Conservation (phyloP, 164 flowering plant genomes). For the Euptelea pleiosperma region DNA sequence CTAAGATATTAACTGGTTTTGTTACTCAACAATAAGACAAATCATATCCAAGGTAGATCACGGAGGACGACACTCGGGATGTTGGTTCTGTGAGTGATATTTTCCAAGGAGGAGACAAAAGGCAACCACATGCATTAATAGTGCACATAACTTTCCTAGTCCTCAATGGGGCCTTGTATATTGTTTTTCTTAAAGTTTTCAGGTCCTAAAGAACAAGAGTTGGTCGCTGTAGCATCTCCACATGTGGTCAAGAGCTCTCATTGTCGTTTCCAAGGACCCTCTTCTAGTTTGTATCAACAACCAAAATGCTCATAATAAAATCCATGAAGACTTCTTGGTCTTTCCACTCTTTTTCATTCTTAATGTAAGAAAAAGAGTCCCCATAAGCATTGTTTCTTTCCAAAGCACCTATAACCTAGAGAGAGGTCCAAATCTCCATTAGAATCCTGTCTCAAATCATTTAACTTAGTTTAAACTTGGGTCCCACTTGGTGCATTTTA, state of each 20-base stretch:
- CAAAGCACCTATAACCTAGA: not conserved
- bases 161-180: constrained; percentile 9
- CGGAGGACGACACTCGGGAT: constrained; percentile 35
- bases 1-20: constrained; percentile 13
- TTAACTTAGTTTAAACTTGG: constrained; percentile 9
- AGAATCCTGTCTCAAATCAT: constrained; percentile 17
- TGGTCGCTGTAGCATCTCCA: constrained; percentile 25
- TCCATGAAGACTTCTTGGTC: constrained; percentile 21
- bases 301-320: constrained; percentile 13
- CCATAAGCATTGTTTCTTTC: not conserved
- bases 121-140: constrained; percentile 24
- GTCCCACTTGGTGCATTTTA: constrained; percentile 6
- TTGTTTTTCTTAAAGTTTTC: not conserved
- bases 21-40: constrained; percentile 22
- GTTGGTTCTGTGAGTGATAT: constrained; percentile 31
- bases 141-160: constrained; percentile 18
- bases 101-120: constrained; percentile 23
- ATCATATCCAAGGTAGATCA: constrained; percentile 44
- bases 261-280: constrained; percentile 49
- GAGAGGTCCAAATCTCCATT: constrained; percentile 10
- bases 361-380: not conserved
- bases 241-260: constrained; percentile 33
- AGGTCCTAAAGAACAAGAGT: constrained; percentile 17
- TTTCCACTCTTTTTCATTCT: not conserved
- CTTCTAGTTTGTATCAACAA: constrained; percentile 29